Conservation (phyloP, 2,329 filamentous ascomycete genomes). For the Penicillium sp. region DNA sequence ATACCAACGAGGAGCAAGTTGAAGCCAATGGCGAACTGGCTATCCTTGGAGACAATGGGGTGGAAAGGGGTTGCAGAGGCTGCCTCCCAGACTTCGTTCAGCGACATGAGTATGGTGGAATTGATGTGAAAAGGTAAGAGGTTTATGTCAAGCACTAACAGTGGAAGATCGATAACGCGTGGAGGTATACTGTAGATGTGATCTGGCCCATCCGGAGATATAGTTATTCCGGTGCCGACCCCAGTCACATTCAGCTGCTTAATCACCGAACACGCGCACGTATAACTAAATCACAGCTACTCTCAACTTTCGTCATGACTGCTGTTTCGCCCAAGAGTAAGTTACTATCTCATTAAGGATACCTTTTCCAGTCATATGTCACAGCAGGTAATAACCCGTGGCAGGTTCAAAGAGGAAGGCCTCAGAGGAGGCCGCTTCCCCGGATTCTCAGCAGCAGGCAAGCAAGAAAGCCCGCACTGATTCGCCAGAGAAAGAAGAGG, state of each 20-base stretch:
- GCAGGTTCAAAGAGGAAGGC: constrained; percentile 50
- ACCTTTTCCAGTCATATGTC: neutral
- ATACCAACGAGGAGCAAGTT: constrained; percentile 67
- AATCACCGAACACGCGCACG: neutral
- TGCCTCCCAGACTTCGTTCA: constrained; percentile 91
- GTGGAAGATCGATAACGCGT: neutral
- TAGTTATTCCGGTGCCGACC: constrained; percentile 12
- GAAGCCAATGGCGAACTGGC: constrained; percentile 81
- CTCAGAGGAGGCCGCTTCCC: constrained; percentile 48
- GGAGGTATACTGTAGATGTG: constrained; percentile 9
- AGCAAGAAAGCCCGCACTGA: constrained; percentile 52
- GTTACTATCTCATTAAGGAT: constrained; percentile 5
- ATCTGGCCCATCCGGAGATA: constrained; percentile 21
- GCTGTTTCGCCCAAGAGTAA: constrained; percentile 36
- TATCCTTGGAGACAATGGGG: constrained; percentile 75
- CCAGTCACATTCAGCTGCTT: constrained; percentile 2
- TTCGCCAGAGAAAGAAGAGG: constrained; percentile 42
- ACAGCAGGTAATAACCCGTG: neutral
- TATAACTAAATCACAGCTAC: neutral
- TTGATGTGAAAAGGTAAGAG: neutral
- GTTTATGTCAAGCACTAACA: neutral
- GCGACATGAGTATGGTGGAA: constrained; percentile 53
- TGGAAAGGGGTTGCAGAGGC: constrained; percentile 82
- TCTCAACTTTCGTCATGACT: constrained; percentile 14
- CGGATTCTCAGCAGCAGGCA: constrained; percentile 40